phyloP scores from a whole-genome alignment of 805 yeast genomes.

The Wickerhamiella sergipiensis region DNA sequence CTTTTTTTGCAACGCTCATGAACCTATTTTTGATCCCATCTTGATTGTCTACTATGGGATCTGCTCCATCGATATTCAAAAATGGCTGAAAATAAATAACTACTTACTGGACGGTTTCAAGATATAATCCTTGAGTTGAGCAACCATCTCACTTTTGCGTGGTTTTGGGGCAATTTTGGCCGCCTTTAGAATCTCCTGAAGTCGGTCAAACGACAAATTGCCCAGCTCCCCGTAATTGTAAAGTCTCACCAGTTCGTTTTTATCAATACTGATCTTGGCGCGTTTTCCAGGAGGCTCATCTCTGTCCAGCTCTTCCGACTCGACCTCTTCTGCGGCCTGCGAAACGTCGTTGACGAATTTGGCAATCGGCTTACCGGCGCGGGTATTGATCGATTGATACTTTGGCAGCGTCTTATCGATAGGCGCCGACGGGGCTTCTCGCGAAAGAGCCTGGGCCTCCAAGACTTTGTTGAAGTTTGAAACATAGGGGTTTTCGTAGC shows the following conservation, averaged over 20 bases:
- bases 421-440: constrained; percentile 26
- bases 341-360: neutral
- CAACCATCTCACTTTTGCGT: no score
- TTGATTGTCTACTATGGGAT: no score
- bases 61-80: no score
- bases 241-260: neutral
- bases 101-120: no score
- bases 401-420: constrained; percentile 18
- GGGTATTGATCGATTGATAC: constrained; percentile 16
- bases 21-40: no score
- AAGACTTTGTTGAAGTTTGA: constrained; percentile 47
- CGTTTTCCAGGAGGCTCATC: neutral
- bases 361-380: constrained; percentile 10
- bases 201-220: neutral
- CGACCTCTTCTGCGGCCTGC: neutral
- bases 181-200: neutral
- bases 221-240: neutral
- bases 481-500: constrained; percentile 24
- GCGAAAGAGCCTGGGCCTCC: constrained; percentile 53
- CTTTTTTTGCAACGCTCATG: no score
- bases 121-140: no score
- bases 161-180: neutral
- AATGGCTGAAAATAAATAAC: no score
- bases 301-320: neutral
- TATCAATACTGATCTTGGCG: no score